Base-by-base conservation (phyloP, 257 asterid species). In the Ballota nigra region DNA sequence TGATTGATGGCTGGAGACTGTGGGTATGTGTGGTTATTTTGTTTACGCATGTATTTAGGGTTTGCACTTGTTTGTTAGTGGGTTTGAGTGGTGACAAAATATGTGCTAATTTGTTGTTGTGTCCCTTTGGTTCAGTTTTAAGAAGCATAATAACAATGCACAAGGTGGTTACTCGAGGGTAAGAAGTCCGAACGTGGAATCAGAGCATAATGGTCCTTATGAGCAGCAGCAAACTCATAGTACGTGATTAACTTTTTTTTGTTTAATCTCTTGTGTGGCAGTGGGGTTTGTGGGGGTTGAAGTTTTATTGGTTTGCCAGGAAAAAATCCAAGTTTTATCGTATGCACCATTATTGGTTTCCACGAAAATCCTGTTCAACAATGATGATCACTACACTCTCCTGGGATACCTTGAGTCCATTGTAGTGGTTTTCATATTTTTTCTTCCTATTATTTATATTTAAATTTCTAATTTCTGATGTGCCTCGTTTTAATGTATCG, bases 121-220 rank as follows among this genome's bases (percentile, higher is more conserved):
- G 51, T 66, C 60, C 68, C 49, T 55, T 67, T 52, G 4, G 5
- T 65, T 55, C 72, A 89, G 93, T 77, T 77, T 63, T 52, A 86
- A 79, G 88, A 86, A 83, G 84, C 75, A 82, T 49, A 76, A 73
- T 60, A 76, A 6, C 80, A 83, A 82, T 86, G 91, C 79, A 40
- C 83, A 78, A 80, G 89, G 80, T 51, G 88, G 88, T 57, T 85
- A 78, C 68, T 55, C 78, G 6, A 75, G 86, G 72, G 81, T 49
- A 34, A 45, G 85, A 51, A 82, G 40, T 71, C 56, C 71, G 13
- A 75, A 70, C 78, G 84, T 73, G 8, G 88, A 81, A 76, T 78
- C 84, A 15, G 79, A 65, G 24, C 91, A 82, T 80, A 87, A 91
- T 81, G 91, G 89, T 13, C 77, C 88, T 43, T 86, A 81, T 66